Percentiles rank a stretch among this genome's conserved stretches.
These are phyloP conservation scores for Penicillium arizonense DNA, from an alignment of 495 filamentous ascomycete genomes.

Conservation along the genomic window DNA sequence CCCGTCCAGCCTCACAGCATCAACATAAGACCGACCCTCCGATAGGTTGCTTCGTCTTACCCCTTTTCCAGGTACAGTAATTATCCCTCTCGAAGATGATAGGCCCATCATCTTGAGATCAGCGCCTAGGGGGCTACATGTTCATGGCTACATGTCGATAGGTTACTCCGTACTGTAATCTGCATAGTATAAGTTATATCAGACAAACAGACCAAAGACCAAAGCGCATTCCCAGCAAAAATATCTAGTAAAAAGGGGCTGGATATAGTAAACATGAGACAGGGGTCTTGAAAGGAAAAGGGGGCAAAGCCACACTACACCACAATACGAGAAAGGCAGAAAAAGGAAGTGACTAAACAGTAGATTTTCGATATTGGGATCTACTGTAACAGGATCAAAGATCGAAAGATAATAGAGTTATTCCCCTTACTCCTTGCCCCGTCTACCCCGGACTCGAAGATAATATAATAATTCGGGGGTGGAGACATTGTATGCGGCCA, in stretches of 20 bases:
- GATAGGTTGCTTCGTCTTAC: not conserved
- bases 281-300: too few relatives aligned
- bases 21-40: not conserved
- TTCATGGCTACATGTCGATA: too few relatives aligned
- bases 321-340: too few relatives aligned
- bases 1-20: not conserved
- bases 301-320: too few relatives aligned
- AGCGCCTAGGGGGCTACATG: not conserved
- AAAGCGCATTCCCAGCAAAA: not conserved
- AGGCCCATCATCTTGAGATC: not conserved
- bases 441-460: conserved; percentile 15
- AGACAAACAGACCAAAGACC: not conserved
- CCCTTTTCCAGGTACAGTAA: not conserved
- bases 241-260: not conserved
- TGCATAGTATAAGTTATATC: not conserved
- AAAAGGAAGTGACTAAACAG: not conserved
- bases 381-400: not conserved
- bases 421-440: not conserved
- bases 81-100: not conserved
- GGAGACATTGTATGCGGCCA: not conserved
- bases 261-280: not conserved
- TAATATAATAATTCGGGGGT: not conserved
- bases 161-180: too few relatives aligned
- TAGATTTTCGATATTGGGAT: not conserved
- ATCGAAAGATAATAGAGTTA: not conserved